phyloP scores from a whole-genome alignment of 192 early-diverging fungal species.

The Coemansia sp. region DNA sequence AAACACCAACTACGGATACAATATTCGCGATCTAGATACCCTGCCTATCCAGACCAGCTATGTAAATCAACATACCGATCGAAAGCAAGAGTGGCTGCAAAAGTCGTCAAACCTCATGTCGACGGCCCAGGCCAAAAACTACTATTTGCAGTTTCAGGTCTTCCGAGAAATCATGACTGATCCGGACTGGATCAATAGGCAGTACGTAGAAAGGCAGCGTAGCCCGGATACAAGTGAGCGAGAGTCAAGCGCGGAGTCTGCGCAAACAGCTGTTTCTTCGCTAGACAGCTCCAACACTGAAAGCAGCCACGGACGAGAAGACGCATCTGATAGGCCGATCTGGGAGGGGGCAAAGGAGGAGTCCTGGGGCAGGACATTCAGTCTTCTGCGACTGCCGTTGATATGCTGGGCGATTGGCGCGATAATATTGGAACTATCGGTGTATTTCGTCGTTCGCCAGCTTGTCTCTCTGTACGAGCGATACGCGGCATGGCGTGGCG shows the following conservation, averaged over 20 bases:
- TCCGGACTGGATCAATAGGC: constrained; percentile 8
- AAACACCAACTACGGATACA: constrained; percentile 25
- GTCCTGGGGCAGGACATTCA: constrained; percentile 16
- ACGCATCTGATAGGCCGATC: too few species aligned
- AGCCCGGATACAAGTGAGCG: neutral
- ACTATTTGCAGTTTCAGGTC: constrained; percentile 33
- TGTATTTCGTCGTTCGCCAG: constrained; percentile 19
- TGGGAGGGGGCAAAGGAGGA: constrained; percentile 2
- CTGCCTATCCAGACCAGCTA: constrained; percentile 29
- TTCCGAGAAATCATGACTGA: constrained; percentile 39
- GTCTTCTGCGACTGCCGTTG: constrained; percentile 17
- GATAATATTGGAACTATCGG: constrained; percentile 14
- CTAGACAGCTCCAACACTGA: neutral
- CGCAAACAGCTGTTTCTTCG: constrained; percentile 16
- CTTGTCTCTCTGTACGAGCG: constrained; percentile 21
- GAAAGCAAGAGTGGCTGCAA: neutral
- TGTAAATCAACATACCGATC: neutral
- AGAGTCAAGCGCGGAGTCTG: constrained; percentile 18
- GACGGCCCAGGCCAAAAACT: constrained; percentile 15
- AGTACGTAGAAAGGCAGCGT: neutral
- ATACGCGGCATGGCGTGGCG: constrained; percentile 20
- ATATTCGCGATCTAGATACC: constrained; percentile 22
- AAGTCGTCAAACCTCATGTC: constrained; percentile 1
- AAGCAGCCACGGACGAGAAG: too few species aligned
- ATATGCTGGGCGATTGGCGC: neutral